These are phyloP conservation scores for Lachnellula occidentalis DNA, from an alignment of 2,329 filamentous ascomycete genomes.

Conservation along the genomic window DNA sequence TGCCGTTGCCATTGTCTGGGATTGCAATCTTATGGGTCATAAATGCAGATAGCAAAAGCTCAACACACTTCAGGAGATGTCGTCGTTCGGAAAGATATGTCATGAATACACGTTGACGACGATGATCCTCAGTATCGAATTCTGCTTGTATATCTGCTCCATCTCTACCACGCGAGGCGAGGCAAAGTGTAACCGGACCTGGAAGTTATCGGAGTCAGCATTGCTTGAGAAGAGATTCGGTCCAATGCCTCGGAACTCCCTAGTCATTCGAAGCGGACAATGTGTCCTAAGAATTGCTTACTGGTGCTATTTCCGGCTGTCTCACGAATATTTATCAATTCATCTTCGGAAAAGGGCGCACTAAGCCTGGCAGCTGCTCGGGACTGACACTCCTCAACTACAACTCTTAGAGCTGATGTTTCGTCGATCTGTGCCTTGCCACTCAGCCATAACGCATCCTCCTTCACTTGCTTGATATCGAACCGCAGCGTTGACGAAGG, in stretches of 20 bases:
- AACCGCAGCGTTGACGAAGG: slow-evolving; percentile 61
- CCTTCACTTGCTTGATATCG: slow-evolving; percentile 74
- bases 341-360: slow-evolving; percentile 69
- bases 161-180: slow-evolving; percentile 30
- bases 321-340: slow-evolving; percentile 69
- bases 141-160: slow-evolving; percentile 44
- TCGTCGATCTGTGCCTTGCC: slow-evolving; percentile 73
- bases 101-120: slow-evolving; percentile 62
- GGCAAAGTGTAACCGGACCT: slow-evolving; percentile 45
- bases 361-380: slow-evolving; percentile 68
- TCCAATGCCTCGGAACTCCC: no score
- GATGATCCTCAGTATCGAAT: slow-evolving; percentile 58
- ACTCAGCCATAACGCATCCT: slow-evolving; percentile 81
- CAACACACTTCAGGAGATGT: slow-evolving; percentile 59
- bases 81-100: slow-evolving; percentile 68
- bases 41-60: slow-evolving; percentile 36
- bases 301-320: slow-evolving; percentile 55
- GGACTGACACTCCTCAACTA: slow-evolving; percentile 77
- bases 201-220: slow-evolving; percentile 40
- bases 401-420: slow-evolving; percentile 72
- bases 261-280: no score
- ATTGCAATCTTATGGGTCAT: slow-evolving; percentile 5
- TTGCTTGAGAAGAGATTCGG: no score
- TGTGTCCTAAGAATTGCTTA: no score
- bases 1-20: neutral